phyloP scores from a whole-genome alignment of 129 eudicot species.

The Centaurea solstitialis region DNA sequence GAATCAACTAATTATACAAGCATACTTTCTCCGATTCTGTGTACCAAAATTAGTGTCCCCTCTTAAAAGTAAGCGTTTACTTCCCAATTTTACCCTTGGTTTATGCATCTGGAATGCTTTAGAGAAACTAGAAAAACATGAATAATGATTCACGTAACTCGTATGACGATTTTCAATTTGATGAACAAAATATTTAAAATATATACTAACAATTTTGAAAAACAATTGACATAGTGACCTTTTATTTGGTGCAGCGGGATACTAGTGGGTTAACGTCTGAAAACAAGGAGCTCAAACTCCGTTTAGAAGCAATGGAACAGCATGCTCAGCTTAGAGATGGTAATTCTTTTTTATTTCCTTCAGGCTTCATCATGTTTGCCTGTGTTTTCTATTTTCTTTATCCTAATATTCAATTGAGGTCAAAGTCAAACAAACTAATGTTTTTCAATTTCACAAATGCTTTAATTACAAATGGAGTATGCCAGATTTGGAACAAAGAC shows the following conservation, averaged over 20 bases:
- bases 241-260: conserved; percentile 63
- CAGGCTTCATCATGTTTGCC: not conserved
- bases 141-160: not conserved
- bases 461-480: too few relatives aligned
- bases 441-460: not conserved
- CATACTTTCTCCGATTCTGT: too few relatives aligned
- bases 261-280: conserved; percentile 70
- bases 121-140: not conserved
- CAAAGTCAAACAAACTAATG: not conserved
- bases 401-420: not conserved
- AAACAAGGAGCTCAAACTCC: conserved; percentile 87
- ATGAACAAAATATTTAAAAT: too few relatives aligned
- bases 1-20: not conserved
- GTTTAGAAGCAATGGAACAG: conserved; percentile 89
- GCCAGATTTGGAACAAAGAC: not conserved
- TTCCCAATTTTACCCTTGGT: too few relatives aligned
- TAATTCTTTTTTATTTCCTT: conserved; percentile 30
- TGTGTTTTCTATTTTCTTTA: not conserved
- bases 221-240: not conserved
- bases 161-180: not conserved
- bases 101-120: not conserved
- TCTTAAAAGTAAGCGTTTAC: too few relatives aligned
- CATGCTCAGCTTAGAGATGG: conserved; percentile 94
- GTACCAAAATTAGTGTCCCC: too few relatives aligned
- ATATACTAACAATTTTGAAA: not conserved